Percentiles rank a stretch among this genome's conserved stretches.
phyloP scores from a whole-genome alignment of 768 basidiomycete species.

The Boletus rubescentipes region DNA sequence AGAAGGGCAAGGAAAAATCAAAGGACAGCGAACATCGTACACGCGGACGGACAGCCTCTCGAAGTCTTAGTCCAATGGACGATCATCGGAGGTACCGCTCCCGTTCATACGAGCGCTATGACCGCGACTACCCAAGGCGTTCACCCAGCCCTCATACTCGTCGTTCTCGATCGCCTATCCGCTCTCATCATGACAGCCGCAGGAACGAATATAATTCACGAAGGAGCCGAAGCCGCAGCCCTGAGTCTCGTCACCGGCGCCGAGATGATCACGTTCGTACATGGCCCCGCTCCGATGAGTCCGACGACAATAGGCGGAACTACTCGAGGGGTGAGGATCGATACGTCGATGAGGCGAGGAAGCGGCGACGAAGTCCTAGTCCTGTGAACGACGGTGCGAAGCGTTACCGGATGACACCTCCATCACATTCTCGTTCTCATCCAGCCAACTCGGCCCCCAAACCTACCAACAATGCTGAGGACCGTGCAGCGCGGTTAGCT shows the following conservation, averaged over 20 bases:
- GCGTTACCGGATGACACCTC: slow-evolving; percentile 48
- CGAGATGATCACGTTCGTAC: slow-evolving; percentile 31
- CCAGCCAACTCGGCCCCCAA: slow-evolving; percentile 13
- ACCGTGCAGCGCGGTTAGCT: slow-evolving; percentile 83
- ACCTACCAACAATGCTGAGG: slow-evolving; percentile 36
- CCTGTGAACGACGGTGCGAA: slow-evolving; percentile 37
- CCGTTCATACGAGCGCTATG: slow-evolving; percentile 31
- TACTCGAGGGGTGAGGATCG: slow-evolving; percentile 29
- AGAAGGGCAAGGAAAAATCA: slow-evolving; percentile 31
- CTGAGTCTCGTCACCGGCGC: slow-evolving; percentile 17
- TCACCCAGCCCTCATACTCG: slow-evolving; percentile 48
- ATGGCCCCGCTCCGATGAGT: slow-evolving; percentile 54
- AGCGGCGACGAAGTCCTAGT: slow-evolving; percentile 40
- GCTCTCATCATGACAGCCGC: slow-evolving; percentile 21
- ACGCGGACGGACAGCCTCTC: slow-evolving; percentile 33
- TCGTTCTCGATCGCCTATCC: slow-evolving; percentile 48
- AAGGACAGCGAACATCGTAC: slow-evolving; percentile 30
- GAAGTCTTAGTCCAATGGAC: slow-evolving; percentile 31
- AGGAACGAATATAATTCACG: slow-evolving; percentile 23
- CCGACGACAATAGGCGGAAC: slow-evolving; percentile 40
- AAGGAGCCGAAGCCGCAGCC: slow-evolving; percentile 32
- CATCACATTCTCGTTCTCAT: slow-evolving; percentile 22
- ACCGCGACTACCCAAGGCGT: slow-evolving; percentile 30
- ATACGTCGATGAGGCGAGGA: slow-evolving; percentile 36
- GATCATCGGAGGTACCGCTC: slow-evolving; percentile 30